A percentile compares a stretch with the other conserved stretches of the same genome.
Evolutionary conservation across 2,329 filamentous ascomycete genomes (phyloP).

Genomic region (Cordyceps javanica): DNA sequence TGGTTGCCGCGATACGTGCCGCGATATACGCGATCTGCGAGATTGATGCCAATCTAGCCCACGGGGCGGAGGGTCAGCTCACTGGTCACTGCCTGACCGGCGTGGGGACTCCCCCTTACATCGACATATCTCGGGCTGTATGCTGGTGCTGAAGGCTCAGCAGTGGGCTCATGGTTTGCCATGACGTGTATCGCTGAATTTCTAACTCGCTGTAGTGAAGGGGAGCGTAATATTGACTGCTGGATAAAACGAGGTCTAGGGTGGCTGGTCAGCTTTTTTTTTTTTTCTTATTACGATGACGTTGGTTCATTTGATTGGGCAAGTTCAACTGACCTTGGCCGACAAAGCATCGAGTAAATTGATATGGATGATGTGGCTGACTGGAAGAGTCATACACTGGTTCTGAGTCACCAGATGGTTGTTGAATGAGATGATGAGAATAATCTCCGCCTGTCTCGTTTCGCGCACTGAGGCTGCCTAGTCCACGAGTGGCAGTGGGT

Average conservation of each 20-base stretch:
- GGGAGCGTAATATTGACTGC: background rate
- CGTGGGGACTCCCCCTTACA: constrained; percentile 40
- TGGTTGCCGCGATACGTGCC: constrained; percentile 79
- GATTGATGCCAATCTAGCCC: constrained; percentile 79
- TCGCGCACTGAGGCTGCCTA: background rate
- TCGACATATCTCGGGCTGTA: constrained; percentile 51
- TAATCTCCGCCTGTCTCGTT: too few relatives aligned
- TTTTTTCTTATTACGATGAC: background rate
- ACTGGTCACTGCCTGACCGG: background rate
- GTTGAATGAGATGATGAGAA: background rate
- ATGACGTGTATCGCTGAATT: background rate
- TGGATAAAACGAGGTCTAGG: constrained; percentile 5
- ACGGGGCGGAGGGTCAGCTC: constrained; percentile 17
- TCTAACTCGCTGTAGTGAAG: background rate
- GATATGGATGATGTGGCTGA: background rate
- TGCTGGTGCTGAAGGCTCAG: background rate
- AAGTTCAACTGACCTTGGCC: background rate
- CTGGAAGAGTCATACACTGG: background rate
- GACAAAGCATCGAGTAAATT: background rate
- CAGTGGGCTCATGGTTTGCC: background rate
- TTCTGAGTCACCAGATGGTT: background rate
- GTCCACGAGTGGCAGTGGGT: background rate
- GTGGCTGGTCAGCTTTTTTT: background rate
- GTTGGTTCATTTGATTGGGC: too few relatives aligned
- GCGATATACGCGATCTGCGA: constrained; percentile 85